Evolutionary conservation across 805 yeast species (phyloP), one percentile per base, ranked within the genome.

Genomic region (Yamadazyma kitorensis): DNA sequence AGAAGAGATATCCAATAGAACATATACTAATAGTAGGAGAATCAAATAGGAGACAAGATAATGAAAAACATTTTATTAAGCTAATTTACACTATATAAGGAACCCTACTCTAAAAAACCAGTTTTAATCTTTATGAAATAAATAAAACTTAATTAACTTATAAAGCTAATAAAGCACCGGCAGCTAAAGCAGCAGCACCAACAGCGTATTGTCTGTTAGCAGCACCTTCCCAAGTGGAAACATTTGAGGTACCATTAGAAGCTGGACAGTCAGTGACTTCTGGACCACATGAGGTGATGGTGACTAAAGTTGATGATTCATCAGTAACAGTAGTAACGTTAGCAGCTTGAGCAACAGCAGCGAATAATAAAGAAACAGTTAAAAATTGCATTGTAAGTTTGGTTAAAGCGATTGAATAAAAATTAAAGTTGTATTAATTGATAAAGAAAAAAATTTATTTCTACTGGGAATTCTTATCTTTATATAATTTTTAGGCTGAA

Each of bases 151-250:
- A 33, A 34, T 22, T 26, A 36, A 43, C 50, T 55, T 82, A 82
- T 34, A 80, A 70, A 34, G 88, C 84, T 27, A 82, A 75, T 55
- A 66, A 64, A 59, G 71, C 72, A 64, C 71, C 71, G 34, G 65
- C 66, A 55, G 70, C 71, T 55, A 66, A 58, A 48, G 67, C 71
- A 57, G 64, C 71, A 51, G 61, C 69, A 63, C 70, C 72, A 39
- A 60, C 70, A 42, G 67, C 69, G 47, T 37, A 51, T 51, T 48
- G 53, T 41, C 39, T 57, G 48, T 48, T 49, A 44, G 61, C 68
- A 47, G 55, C 62, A 58, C 56, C 70, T 49, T 57, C 61, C 59
- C 46, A 63, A 42, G 67, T 49, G 34, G 65, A 45, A 40, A 58
- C 61, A 52, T 53, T 54, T 29, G 53, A 46, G 37, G 54, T 38